A percentile compares a stretch with the other conserved stretches of the same genome.
Evolutionary conservation across 2,329 filamentous ascomycete genomes (phyloP).

Genomic region (Colletotrichum trifolii): DNA sequence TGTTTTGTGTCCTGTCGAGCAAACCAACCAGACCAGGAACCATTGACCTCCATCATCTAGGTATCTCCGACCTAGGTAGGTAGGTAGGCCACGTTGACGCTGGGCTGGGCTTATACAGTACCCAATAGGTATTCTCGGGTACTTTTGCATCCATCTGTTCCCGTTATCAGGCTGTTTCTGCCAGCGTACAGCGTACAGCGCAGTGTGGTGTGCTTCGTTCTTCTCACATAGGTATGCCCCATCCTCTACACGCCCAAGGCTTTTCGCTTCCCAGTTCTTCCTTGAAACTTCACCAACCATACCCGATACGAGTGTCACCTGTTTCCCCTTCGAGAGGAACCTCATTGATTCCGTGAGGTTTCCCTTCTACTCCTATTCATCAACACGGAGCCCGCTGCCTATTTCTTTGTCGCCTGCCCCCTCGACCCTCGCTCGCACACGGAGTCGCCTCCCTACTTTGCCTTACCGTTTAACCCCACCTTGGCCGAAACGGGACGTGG

Average conservation of each 20-base stretch:
- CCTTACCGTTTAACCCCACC: conserved; percentile 33
- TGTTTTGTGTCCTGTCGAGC: no score
- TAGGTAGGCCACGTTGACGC: no score
- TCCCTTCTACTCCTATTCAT: conserved; percentile 29
- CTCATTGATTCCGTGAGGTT: conserved; percentile 26
- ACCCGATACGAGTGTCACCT: conserved; percentile 28
- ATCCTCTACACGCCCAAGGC: not conserved
- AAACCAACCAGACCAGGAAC: no score
- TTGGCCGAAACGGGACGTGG: conserved; percentile 33
- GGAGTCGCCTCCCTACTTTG: conserved; percentile 32
- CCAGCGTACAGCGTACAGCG: no score
- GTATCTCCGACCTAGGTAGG: no score
- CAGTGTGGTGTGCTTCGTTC: conserved; percentile 2
- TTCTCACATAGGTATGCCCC: not conserved
- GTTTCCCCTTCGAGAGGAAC: conserved; percentile 25
- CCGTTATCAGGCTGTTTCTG: conserved; percentile 9
- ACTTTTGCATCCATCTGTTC: conserved; percentile 10
- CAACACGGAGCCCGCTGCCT: conserved; percentile 33
- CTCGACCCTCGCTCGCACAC: conserved; percentile 26
- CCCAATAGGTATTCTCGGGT: not conserved
- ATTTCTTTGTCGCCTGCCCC: conserved; percentile 27
- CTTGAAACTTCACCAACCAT: conserved; percentile 15
- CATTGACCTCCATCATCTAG: no score
- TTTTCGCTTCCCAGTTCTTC: conserved; percentile 5
- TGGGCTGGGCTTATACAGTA: no score